phyloP scores from a whole-genome alignment of 768 basidiomycete species.

The Leccinum obscurum region DNA sequence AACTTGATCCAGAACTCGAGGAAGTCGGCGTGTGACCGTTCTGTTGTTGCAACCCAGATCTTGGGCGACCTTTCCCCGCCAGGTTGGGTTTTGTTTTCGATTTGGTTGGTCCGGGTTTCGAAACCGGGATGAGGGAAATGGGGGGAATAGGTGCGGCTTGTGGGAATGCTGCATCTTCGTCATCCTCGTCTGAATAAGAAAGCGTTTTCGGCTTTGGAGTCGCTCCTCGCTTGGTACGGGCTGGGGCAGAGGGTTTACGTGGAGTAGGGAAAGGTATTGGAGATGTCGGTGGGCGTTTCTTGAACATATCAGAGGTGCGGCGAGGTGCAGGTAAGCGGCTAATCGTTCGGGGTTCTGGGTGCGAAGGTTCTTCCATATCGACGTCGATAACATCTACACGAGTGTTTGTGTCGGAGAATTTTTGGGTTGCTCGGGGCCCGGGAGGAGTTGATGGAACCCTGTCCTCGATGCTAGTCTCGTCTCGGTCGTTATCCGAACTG shows the following conservation, averaged over 20 bases:
- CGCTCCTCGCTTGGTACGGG: slow-evolving; percentile 41
- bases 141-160: slow-evolving; percentile 16
- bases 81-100: slow-evolving; percentile 16
- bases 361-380: slow-evolving; percentile 34
- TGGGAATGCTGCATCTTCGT: slow-evolving; percentile 22
- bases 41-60: slow-evolving; percentile 2
- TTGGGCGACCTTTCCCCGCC: slow-evolving; percentile 22
- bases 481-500: slow-evolving; percentile 68
- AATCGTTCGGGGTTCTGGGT: slow-evolving; percentile 11
- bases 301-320: slow-evolving; percentile 44
- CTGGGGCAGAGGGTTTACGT: slow-evolving; percentile 57
- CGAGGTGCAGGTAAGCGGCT: slow-evolving; percentile 11
- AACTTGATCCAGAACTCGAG: slow-evolving; percentile 13
- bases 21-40: slow-evolving; percentile 1
- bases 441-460: slow-evolving; percentile 61
- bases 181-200: slow-evolving; percentile 20
- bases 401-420: neutral
- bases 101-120: slow-evolving; percentile 14
- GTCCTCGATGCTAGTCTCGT: slow-evolving; percentile 53
- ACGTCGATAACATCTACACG: slow-evolving; percentile 38
- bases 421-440: slow-evolving; percentile 26
- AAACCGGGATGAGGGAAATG: slow-evolving; percentile 26
- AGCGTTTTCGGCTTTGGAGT: slow-evolving; percentile 30
- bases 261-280: slow-evolving; percentile 58
- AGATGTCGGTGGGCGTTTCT: slow-evolving; percentile 61